These are phyloP conservation scores for Calycina herbarum DNA, from an alignment of 2,329 filamentous ascomycete genomes.

Conservation along the genomic window DNA sequence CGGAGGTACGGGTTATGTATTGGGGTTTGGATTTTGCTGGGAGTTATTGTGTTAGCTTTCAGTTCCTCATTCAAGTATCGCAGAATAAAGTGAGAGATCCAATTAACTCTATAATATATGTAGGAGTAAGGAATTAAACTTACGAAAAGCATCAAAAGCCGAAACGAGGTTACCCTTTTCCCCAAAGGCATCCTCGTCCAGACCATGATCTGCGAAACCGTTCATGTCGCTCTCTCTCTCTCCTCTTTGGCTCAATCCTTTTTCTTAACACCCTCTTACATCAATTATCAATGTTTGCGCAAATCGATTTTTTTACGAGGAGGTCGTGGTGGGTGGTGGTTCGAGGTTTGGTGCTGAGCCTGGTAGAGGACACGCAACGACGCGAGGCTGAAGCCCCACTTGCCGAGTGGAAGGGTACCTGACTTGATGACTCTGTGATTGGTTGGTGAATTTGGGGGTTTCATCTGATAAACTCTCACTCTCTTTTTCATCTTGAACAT, in stretches of 20 bases:
- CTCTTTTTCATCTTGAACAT: no score
- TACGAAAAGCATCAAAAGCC: constrained; percentile 97
- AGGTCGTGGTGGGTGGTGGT: not conserved
- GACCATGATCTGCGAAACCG: constrained; percentile 68
- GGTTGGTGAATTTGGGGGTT: no score
- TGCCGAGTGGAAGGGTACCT: no score
- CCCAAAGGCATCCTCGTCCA: constrained; percentile 79
- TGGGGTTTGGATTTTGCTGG: constrained; percentile 93
- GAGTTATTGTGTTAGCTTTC: constrained; percentile 3
- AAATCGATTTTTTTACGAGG: not conserved
- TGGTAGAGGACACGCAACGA: no score
- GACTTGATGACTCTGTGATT: no score
- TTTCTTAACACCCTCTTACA: not conserved
- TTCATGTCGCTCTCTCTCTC: constrained; percentile 55
- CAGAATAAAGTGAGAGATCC: not conserved
- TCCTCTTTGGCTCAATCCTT: not conserved
- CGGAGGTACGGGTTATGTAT: constrained; percentile 80
- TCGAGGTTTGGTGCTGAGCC: no score
- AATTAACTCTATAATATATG: no score
- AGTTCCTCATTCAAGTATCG: not conserved
- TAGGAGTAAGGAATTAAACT: constrained; percentile 40
- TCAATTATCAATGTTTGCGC: not conserved
- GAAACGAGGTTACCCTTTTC: constrained; percentile 69
- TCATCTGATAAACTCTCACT: no score
- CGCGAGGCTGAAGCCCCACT: no score